phyloP scores from a whole-genome alignment of 371 early-diverging fungal genomes.

The Chytridium lagenaria region DNA sequence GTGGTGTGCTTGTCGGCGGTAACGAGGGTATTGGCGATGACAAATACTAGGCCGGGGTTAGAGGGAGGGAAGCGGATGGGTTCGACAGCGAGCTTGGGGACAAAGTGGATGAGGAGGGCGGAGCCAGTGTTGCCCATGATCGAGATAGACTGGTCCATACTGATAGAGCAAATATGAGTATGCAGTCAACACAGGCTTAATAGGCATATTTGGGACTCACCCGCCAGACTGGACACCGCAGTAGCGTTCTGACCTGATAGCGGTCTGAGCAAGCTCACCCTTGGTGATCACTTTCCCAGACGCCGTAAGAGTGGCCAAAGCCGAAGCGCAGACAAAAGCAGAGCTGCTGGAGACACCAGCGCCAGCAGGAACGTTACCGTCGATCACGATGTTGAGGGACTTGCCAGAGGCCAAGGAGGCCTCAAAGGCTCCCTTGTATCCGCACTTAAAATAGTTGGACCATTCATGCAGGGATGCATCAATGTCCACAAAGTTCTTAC shows the following conservation, averaged over 20 bases:
- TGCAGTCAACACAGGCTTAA: no score
- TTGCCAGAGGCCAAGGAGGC: conserved; percentile 38
- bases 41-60: conserved; percentile 67
- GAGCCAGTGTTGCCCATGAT: conserved; percentile 74
- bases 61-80: conserved; percentile 61
- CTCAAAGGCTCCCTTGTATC: conserved; percentile 66
- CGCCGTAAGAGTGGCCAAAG: conserved; percentile 72
- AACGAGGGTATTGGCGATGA: conserved; percentile 90
- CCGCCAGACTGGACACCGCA: conserved; percentile 85
- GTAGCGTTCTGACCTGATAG: conserved; percentile 82
- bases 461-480: conserved; percentile 73
- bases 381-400: conserved; percentile 74
- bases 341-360: conserved; percentile 87
- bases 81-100: conserved; percentile 72
- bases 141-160: conserved; percentile 94
- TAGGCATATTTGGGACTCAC: conserved; percentile 29
- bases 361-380: conserved; percentile 84
- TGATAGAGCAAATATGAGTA: no score
- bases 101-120: conserved; percentile 86
- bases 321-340: conserved; percentile 82
- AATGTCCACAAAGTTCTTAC: conserved; percentile 64
- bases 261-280: conserved; percentile 72
- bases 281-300: conserved; percentile 61
- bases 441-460: conserved; percentile 90
- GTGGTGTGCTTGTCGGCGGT: conserved; percentile 88